Evolutionary conservation across 306 rosid species (phyloP).

Genomic region (Pyrus bretschneideri): DNA sequence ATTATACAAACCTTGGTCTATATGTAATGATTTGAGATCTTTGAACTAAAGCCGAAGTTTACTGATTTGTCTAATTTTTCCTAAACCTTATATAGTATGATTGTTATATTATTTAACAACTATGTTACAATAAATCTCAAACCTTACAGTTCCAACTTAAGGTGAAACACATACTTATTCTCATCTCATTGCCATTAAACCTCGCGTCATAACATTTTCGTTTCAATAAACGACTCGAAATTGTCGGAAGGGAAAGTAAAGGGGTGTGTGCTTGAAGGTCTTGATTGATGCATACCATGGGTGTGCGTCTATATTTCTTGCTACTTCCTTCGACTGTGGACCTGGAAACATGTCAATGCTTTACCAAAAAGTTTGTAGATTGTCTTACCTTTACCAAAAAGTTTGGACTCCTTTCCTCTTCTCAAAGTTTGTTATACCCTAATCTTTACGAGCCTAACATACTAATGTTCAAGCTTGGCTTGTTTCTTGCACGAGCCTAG

Average conservation of each 20-base stretch:
- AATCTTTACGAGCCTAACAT: too few species aligned
- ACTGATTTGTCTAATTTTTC: neutral
- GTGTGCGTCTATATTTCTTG: neutral
- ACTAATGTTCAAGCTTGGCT: too few species aligned
- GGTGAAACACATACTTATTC: neutral
- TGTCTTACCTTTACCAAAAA: too few species aligned
- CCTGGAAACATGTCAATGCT: too few species aligned
- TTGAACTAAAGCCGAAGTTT: neutral
- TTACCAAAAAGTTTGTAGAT: too few species aligned
- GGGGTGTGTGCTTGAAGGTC: neutral
- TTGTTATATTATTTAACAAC: too few species aligned
- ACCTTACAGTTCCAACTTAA: neutral
- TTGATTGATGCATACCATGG: neutral
- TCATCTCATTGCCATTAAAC: neutral
- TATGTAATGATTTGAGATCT: neutral
- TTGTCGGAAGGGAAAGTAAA: too few species aligned
- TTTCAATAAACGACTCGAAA: neutral
- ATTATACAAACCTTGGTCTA: neutral
- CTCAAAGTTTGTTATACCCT: too few species aligned
- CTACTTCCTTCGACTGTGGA: too few species aligned
- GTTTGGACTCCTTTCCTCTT: too few species aligned
- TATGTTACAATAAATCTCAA: neutral
- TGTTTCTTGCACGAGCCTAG: too few species aligned
- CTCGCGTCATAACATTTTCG: neutral
- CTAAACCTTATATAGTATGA: too few species aligned